A percentile compares a stretch with the other conserved stretches of the same genome.
phyloP scores from a whole-genome alignment of 352 stramenopile genomes.

The Globisporangium abappressorium region DNA sequence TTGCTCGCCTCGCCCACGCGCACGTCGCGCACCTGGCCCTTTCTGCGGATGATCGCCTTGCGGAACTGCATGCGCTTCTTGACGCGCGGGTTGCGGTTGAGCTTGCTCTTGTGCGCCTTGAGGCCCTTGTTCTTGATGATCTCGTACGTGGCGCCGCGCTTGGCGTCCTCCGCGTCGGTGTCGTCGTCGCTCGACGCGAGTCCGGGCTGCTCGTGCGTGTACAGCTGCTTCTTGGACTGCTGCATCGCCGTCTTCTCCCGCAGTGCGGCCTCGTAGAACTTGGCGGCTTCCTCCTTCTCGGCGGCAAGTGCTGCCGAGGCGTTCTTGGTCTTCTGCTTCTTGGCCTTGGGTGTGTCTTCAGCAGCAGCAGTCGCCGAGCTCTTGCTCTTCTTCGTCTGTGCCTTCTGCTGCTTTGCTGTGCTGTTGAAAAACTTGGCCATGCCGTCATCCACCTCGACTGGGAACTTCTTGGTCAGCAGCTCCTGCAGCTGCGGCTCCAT shows the following conservation, averaged over 20 bases:
- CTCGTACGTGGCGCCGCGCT: conserved; percentile 89
- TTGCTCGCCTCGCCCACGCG: conserved; percentile 80
- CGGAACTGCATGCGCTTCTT: conserved; percentile 98
- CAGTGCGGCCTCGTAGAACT: conserved; percentile 73
- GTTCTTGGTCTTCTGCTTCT: conserved; percentile 49
- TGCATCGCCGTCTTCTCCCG: conserved; percentile 48
- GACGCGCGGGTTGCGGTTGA: conserved; percentile 98
- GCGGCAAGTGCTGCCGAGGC: conserved; percentile 24
- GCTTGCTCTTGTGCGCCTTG: conserved; percentile 97
- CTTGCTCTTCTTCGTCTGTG: conserved; percentile 28
- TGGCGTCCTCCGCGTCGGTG: conserved; percentile 79
- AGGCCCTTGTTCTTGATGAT: conserved; percentile 99
- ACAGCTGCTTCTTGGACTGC: conserved; percentile 76
- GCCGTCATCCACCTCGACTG: conserved; percentile 47
- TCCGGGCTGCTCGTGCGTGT: conserved; percentile 63
- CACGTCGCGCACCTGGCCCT: conserved; percentile 95
- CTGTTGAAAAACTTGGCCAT: conserved; percentile 69
- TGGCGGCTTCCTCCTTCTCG: conserved; percentile 54
- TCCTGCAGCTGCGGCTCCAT: conserved; percentile 62
- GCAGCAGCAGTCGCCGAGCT: conserved; percentile 8
- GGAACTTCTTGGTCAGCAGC: conserved; percentile 65
- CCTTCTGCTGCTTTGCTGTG: conserved; percentile 15
- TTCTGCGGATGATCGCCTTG: conserved; percentile 96
- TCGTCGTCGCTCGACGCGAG: conserved; percentile 55
- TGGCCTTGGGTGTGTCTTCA: conserved; percentile 19